These are phyloP conservation scores for Clitopilus hobsonii DNA, from an alignment of 768 basidiomycete genomes.

Conservation along the genomic window DNA sequence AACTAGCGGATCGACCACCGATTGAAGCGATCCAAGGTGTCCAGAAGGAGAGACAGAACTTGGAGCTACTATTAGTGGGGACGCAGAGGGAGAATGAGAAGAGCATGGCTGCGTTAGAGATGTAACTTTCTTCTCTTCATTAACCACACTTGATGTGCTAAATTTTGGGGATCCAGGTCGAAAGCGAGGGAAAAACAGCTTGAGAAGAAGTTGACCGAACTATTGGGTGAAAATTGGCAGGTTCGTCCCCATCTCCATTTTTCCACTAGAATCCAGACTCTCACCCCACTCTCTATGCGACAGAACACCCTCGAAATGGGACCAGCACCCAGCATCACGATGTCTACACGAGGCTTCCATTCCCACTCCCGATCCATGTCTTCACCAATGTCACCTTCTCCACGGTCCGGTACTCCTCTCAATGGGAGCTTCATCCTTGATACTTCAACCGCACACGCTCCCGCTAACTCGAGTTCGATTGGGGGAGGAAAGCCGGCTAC, in stretches of 20 bases:
- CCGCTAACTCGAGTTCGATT: no score
- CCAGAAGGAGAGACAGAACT: conserved; percentile 68
- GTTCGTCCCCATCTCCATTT: conserved; percentile 28
- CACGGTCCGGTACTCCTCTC: conserved; percentile 11
- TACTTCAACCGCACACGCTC: neutral
- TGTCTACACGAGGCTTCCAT: conserved; percentile 25
- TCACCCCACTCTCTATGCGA: neutral
- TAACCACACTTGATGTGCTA: neutral
- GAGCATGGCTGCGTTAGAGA: conserved; percentile 75
- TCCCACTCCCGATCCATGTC: conserved; percentile 23
- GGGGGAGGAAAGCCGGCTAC: neutral
- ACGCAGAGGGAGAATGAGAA: conserved; percentile 85
- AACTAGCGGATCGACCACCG: conserved; percentile 65
- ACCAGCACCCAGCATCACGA: conserved; percentile 13
- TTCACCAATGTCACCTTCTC: conserved; percentile 16
- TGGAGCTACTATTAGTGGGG: conserved; percentile 72
- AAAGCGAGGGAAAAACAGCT: conserved; percentile 73
- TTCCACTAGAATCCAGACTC: conserved; percentile 9
- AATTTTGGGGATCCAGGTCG: conserved; percentile 29
- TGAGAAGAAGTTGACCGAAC: conserved; percentile 63
- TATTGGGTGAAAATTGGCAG: conserved; percentile 84
- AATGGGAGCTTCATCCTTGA: neutral
- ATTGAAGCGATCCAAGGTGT: conserved; percentile 60
- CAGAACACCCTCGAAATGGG: conserved; percentile 30
- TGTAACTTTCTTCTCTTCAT: conserved; percentile 6